Percentiles rank a stretch among this genome's conserved stretches.
Conservation (phyloP, 768 basidiomycete species). For the Leucogyrophana mollusca region DNA sequence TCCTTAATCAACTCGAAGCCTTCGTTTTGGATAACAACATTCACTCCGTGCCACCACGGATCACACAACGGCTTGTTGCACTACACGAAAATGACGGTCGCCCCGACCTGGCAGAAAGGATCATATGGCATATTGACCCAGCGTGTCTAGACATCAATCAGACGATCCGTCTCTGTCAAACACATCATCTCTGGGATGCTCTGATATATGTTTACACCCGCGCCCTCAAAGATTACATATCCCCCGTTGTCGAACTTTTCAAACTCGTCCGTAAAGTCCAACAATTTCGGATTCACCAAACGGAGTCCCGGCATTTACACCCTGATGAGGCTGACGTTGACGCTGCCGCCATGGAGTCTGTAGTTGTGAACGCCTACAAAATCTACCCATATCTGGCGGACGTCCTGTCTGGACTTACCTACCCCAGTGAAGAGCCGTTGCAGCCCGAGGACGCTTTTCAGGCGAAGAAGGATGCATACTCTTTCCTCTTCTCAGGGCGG, state of each 20-base stretch:
- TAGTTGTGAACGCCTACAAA: conserved; percentile 81
- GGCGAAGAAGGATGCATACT: conserved; percentile 76
- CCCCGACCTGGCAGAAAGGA: conserved; percentile 75
- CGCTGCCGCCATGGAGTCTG: conserved; percentile 44
- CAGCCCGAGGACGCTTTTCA: conserved; percentile 58
- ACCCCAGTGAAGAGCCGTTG: conserved; percentile 80
- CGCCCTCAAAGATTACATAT: conserved; percentile 83
- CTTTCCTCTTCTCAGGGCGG: conserved; percentile 81
- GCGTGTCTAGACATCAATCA: conserved; percentile 91
- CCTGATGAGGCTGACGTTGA: conserved; percentile 27
- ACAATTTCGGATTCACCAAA: conserved; percentile 42
- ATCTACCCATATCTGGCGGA: conserved; percentile 86
- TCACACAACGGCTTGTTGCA: conserved; percentile 81
- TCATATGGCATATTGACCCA: conserved; percentile 97
- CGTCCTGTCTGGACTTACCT: conserved; percentile 77
- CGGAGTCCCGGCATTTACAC: conserved; percentile 6
- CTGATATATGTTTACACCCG: conserved; percentile 92
- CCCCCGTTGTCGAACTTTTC: conserved; percentile 85
- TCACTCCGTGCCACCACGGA: conserved; percentile 75
- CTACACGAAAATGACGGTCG: conserved; percentile 71
- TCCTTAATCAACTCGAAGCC: conserved; percentile 75
- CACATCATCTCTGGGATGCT: conserved; percentile 84
- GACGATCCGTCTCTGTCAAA: conserved; percentile 82
- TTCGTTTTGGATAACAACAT: conserved; percentile 79
- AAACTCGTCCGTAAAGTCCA: conserved; percentile 71